A percentile compares a stretch with the other conserved stretches of the same genome.
Evolutionary conservation across 2,329 filamentous ascomycete genomes (phyloP).

Genomic region (Aspergillus thermomutatus): DNA sequence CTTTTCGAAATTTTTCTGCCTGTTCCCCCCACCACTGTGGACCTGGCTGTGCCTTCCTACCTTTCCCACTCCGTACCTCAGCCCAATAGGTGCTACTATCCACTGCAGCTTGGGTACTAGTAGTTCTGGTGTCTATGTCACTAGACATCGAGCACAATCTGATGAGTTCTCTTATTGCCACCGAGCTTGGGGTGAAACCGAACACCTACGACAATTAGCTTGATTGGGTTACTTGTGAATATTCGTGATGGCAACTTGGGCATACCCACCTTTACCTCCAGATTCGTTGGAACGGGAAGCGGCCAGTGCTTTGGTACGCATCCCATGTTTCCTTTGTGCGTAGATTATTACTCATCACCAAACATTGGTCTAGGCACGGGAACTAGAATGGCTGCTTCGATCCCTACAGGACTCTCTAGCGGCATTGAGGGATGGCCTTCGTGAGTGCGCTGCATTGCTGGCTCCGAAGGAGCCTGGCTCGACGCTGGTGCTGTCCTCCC

Average conservation of each 20-base stretch:
- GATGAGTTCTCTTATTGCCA: no score
- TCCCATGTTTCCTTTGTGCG: neutral
- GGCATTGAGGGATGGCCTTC: slow-evolving; percentile 66
- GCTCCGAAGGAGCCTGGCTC: slow-evolving; percentile 80
- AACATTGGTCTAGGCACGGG: slow-evolving; percentile 44
- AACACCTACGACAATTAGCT: no score
- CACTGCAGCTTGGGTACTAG: neutral
- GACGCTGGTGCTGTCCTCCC: slow-evolving; percentile 84
- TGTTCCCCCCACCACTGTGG: slow-evolving; percentile 4
- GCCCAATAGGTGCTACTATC: neutral
- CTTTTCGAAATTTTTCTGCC: slow-evolving; percentile 18
- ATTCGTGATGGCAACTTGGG: slow-evolving; percentile 56
- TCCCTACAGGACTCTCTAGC: slow-evolving; percentile 60
- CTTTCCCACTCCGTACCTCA: neutral
- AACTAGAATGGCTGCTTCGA: slow-evolving; percentile 62
- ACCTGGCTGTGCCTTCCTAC: neutral
- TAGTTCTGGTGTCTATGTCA: neutral
- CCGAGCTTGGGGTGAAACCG: no score
- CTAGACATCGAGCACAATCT: neutral
- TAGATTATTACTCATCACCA: neutral
- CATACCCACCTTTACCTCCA: slow-evolving; percentile 56
- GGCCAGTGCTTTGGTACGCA: slow-evolving; percentile 49
- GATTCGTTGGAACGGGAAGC: slow-evolving; percentile 52
- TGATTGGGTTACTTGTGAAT: neutral
- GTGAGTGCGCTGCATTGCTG: slow-evolving; percentile 84